phyloP scores from a whole-genome alignment of 2,329 filamentous ascomycete genomes.

The Drechslerella coelobrocha region DNA sequence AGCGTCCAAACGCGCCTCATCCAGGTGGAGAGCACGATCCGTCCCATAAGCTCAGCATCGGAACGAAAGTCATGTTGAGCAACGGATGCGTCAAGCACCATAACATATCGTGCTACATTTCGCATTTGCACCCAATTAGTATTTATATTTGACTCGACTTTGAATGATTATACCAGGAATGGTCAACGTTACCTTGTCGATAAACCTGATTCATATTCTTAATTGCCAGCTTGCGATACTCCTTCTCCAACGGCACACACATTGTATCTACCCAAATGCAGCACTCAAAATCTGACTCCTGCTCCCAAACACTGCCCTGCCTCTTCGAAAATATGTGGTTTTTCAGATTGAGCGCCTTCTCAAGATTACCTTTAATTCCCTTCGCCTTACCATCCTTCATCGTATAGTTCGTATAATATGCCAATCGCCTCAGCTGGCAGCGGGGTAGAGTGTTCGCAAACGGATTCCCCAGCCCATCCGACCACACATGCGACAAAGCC shows the following conservation, averaged over 20 bases:
- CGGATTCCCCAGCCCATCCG: conserved; percentile 52
- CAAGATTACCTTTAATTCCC: conserved; percentile 19
- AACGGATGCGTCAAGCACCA: conserved; percentile 40
- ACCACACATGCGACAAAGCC: conserved; percentile 52
- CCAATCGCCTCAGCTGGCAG: conserved; percentile 48
- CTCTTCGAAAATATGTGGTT: conserved; percentile 32
- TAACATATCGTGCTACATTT: conserved; percentile 44
- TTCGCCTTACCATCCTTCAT: conserved; percentile 38
- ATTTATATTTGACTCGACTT: no score
- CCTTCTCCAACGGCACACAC: conserved; percentile 50
- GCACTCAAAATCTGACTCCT: conserved; percentile 21
- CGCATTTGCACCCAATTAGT: no score
- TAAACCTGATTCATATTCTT: conserved; percentile 51
- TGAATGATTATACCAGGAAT: neutral
- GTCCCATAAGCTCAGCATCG: conserved; percentile 46
- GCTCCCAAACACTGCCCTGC: conserved; percentile 27
- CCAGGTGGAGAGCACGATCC: conserved; percentile 50
- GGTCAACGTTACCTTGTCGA: conserved; percentile 15
- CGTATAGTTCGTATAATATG: conserved; percentile 38
- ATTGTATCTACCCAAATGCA: conserved; percentile 51
- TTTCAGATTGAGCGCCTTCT: conserved; percentile 20
- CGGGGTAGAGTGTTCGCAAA: conserved; percentile 44
- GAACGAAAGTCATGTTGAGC: conserved; percentile 30
- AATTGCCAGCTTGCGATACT: conserved; percentile 50
- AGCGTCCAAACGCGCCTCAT: conserved; percentile 53